A percentile compares a stretch with the other conserved stretches of the same genome.
These are phyloP conservation scores for Acidomyces sp. DNA, from an alignment of 495 filamentous ascomycete genomes.

Conservation along the genomic window DNA sequence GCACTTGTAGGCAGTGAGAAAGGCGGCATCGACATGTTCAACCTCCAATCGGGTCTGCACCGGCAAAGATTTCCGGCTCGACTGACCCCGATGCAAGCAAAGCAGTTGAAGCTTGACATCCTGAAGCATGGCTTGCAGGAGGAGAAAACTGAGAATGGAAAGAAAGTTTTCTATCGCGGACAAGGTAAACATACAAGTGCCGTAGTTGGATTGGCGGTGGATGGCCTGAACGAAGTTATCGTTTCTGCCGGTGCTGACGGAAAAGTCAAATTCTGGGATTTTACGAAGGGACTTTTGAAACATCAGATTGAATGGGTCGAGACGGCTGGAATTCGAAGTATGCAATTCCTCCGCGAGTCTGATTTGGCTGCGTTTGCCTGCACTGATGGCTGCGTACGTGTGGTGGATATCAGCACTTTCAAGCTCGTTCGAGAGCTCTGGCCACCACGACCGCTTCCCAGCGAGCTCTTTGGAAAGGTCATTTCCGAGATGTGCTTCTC, in stretches of 20 bases:
- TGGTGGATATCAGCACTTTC: constrained; percentile 82
- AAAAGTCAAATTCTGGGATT: constrained; percentile 98
- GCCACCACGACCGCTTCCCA: constrained; percentile 38
- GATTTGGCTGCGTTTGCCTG: constrained; percentile 85
- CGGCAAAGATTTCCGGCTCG: constrained; percentile 72
- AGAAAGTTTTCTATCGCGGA: constrained; percentile 30
- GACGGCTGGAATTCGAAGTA: constrained; percentile 61
- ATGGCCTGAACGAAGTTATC: constrained; percentile 67
- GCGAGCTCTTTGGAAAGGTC: constrained; percentile 1
- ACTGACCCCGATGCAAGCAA: constrained; percentile 49
- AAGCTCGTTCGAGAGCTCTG: constrained; percentile 85
- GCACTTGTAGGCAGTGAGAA: constrained; percentile 74
- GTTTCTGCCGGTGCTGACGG: constrained; percentile 83
- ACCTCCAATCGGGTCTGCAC: constrained; percentile 82
- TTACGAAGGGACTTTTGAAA: constrained; percentile 59
- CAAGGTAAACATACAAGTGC: constrained; percentile 61
- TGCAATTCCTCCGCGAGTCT: constrained; percentile 63
- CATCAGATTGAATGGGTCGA: constrained; percentile 77
- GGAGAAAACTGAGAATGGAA: constrained; percentile 27
- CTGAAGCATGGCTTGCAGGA: constrained; percentile 31
- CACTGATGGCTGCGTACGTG: constrained; percentile 73
- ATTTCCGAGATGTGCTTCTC: constrained; percentile 53
- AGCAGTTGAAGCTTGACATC: constrained; percentile 41
- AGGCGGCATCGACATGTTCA: constrained; percentile 84
- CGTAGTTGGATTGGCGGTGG: constrained; percentile 73